These are phyloP conservation scores for Neostapfia colusana DNA, from an alignment of 176 grass and related monocot genomes.

Conservation along the genomic window DNA sequence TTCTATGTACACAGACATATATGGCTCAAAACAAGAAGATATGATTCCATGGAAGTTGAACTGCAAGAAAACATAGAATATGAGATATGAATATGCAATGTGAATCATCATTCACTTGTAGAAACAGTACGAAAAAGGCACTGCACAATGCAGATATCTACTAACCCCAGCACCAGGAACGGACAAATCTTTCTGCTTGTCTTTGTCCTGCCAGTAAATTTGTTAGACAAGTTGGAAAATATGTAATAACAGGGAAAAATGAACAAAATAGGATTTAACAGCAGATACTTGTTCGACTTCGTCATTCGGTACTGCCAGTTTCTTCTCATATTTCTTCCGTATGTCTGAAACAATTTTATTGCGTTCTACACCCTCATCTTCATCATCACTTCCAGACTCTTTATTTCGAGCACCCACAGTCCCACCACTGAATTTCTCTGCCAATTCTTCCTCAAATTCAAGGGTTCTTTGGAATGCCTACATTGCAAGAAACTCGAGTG, in stretches of 20 bases:
- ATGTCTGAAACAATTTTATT: slow-evolving; percentile 95
- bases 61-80: slow-evolving; percentile 49
- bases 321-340: slow-evolving; percentile 95
- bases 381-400: slow-evolving; percentile 65
- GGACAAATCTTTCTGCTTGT: slow-evolving; percentile 83
- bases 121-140: slow-evolving; percentile 27
- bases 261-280: neutral
- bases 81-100: slow-evolving; percentile 26
- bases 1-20: slow-evolving; percentile 93
- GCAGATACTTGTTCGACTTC: slow-evolving; percentile 54
- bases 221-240: slow-evolving; percentile 36
- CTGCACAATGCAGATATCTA: slow-evolving; percentile 34
- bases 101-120: neutral
- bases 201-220: slow-evolving; percentile 67
- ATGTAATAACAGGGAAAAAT: neutral
- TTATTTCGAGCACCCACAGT: slow-evolving; percentile 56
- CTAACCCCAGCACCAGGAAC: slow-evolving; percentile 92
- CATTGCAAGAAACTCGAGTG: slow-evolving; percentile 26
- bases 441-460: slow-evolving; percentile 99
- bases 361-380: slow-evolving; percentile 59
- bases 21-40: slow-evolving; percentile 97
- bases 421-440: slow-evolving; percentile 95
- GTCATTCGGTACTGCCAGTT: slow-evolving; percentile 54
- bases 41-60: slow-evolving; percentile 99
- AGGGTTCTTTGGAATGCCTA: slow-evolving; percentile 91